Conservation (phyloP, 192 early-diverging fungal species). For the Podila verticillata region DNA sequence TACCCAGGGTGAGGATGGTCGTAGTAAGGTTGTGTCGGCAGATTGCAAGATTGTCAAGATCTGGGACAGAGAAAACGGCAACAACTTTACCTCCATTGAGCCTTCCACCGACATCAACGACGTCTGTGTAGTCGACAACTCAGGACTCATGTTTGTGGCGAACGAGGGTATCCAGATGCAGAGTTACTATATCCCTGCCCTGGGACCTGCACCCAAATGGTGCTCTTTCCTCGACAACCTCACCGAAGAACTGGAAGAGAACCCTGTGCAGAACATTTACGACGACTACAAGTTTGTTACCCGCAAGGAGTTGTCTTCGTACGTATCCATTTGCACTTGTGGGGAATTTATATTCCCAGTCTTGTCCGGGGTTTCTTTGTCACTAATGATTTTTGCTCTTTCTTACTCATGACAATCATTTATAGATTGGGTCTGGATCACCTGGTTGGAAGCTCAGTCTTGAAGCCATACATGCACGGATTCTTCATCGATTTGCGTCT, state of each 20-base stretch:
- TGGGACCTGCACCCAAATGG: conserved; percentile 95
- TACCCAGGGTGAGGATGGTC: conserved; percentile 57
- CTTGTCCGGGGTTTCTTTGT: not conserved
- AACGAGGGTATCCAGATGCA: conserved; percentile 95
- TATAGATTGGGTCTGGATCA: conserved; percentile 87
- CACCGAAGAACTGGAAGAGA: conserved; percentile 94
- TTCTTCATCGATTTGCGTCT: conserved; percentile 97
- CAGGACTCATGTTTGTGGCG: conserved; percentile 89
- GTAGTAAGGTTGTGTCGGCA: conserved; percentile 84
- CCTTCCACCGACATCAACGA: conserved; percentile 95
- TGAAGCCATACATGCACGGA: conserved; percentile 99
- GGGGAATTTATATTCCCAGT: not conserved
- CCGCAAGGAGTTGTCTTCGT: conserved; percentile 81
- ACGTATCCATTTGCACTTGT: conserved; percentile 9
- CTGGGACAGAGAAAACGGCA: conserved; percentile 88
- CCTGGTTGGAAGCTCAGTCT: conserved; percentile 89
- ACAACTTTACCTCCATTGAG: conserved; percentile 91
- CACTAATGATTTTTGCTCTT: not conserved
- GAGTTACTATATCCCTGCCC: conserved; percentile 89
- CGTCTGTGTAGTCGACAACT: conserved; percentile 80
- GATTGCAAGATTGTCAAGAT: conserved; percentile 94
- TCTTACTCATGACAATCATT: not conserved
- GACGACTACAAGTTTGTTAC: conserved; percentile 99
- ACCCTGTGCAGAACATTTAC: conserved; percentile 84
- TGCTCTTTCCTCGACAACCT: conserved; percentile 95